Base-by-base conservation (phyloP, 306 rosid genomes). In the Ammopiptanthus mongolicus region DNA sequence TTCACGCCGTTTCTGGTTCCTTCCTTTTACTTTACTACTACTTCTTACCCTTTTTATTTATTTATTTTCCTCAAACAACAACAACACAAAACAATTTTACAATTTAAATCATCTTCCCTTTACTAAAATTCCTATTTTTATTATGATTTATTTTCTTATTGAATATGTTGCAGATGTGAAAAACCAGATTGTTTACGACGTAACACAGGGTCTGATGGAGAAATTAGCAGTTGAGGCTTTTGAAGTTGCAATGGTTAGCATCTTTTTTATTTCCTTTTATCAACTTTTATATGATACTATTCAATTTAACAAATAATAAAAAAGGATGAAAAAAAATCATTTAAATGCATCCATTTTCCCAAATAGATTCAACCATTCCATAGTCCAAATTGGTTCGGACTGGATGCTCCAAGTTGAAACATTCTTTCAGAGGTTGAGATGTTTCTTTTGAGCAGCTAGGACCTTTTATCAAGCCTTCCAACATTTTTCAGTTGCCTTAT, bases 1-100 rank as follows among this genome's bases (percentile, higher is more conserved):
- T 90, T 74, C 97, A 91, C 44, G 91, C 86, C 12, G 97, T 94
- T 83, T 87, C 97, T 48, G 92, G 98, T 90, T 61, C 34, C 5
- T 76, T 34, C 0, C 1, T n/a, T 0, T 1, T 2, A n/a, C 0
- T 33, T 33, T 33, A 3, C 7, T 6, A 34, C 8, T n/a, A n/a
- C n/a, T n/a, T 4, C 22, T 23, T 13, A 3, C 3, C 3, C 1
- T 10, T 18, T 3, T 7, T 63, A 23, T 15, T 37, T 68, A 4
- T 17, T 17, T 2, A 8, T 17, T 0, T 8, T 2, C 5, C 9
- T 2, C 57, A 18, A 17, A 18, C 57, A 6, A 51, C 25, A 51
- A 15, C 12, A 7, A 18, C 58, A 18, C 19, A 2, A 5, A 48
- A 0, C 21, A 14, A 14, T 14, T 47, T 47, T 47, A 48, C 55